A percentile compares a stretch with the other conserved stretches of the same genome.
Conservation (phyloP, 2,329 filamentous ascomycete genomes). For the Alternaria hordeiaustralica region DNA sequence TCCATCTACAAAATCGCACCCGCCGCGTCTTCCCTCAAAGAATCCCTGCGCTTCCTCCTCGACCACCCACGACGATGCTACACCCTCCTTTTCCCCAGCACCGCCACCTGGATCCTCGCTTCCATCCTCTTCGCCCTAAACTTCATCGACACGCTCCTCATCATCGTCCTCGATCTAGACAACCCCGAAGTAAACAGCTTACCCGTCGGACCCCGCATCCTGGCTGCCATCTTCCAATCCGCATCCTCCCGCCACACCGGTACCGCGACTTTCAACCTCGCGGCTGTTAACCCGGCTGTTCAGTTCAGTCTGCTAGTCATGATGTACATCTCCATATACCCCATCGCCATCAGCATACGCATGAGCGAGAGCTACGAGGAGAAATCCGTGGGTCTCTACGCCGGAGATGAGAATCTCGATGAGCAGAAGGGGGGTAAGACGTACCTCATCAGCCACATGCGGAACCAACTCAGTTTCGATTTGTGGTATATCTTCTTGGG, state of each 20-base stretch:
- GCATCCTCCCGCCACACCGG: slow-evolving; percentile 88
- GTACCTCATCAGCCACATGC: slow-evolving; percentile 89
- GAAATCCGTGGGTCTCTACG: slow-evolving; percentile 78
- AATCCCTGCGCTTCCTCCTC: slow-evolving; percentile 87
- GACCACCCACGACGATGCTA: slow-evolving; percentile 97
- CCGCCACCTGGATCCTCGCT: slow-evolving; percentile 95
- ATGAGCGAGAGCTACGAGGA: slow-evolving; percentile 97
- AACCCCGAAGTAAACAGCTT: slow-evolving; percentile 71
- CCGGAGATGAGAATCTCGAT: slow-evolving; percentile 50
- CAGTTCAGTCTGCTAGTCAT: slow-evolving; percentile 95
- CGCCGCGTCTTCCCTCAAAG: slow-evolving; percentile 74
- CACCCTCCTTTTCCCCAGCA: slow-evolving; percentile 87
- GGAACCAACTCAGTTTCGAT: slow-evolving; percentile 93
- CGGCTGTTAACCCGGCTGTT: slow-evolving; percentile 82
- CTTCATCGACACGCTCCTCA: slow-evolving; percentile 83
- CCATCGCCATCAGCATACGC: slow-evolving; percentile 93
- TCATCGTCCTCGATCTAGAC: slow-evolving; percentile 87
- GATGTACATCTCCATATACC: slow-evolving; percentile 99
- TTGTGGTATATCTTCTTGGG: slow-evolving; percentile 96
- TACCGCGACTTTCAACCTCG: slow-evolving; percentile 80
- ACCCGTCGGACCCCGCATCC: slow-evolving; percentile 74
- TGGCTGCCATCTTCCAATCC: slow-evolving; percentile 90
- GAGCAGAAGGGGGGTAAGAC: slow-evolving; percentile 65
- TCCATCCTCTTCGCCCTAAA: slow-evolving; percentile 83
- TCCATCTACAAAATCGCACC: slow-evolving; percentile 70